A percentile compares a stretch with the other conserved stretches of the same genome.
These are phyloP conservation scores for Diplodia mutila DNA, from an alignment of 2,329 filamentous ascomycete species.

Conservation along the genomic window DNA sequence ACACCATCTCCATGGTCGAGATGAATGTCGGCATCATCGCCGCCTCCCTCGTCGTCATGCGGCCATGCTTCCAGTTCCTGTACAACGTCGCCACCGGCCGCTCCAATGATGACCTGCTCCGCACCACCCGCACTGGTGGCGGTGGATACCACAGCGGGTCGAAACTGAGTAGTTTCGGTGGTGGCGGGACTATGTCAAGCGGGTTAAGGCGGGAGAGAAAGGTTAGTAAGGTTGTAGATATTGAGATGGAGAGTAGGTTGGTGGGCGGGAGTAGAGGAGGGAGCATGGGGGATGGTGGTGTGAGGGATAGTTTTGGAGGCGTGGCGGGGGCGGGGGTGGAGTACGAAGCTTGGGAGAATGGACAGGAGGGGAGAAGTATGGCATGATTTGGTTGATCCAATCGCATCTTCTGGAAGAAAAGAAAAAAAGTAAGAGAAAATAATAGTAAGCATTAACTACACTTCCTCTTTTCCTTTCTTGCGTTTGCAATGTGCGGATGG, in stretches of 20 bases:
- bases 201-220: neutral
- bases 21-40: constrained; percentile 16
- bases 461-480: neutral
- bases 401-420: neutral
- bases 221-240: neutral
- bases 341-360: neutral
- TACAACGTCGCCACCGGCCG: constrained; percentile 15
- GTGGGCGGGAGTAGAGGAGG: neutral
- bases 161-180: neutral
- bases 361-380: neutral
- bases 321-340: neutral
- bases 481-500: neutral
- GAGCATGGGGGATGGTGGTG: neutral
- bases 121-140: constrained; percentile 6
- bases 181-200: neutral
- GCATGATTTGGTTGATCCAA: neutral
- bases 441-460: neutral
- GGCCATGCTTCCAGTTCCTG: constrained; percentile 12
- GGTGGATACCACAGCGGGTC: neutral
- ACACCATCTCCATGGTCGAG: constrained; percentile 9
- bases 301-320: neutral
- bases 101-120: neutral
- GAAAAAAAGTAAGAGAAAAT: neutral
- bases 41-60: constrained; percentile 12
- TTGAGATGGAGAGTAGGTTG: constrained; percentile 14